Evolutionary conservation across 768 basidiomycete species (phyloP).

Genomic region (Boletales sp.): DNA sequence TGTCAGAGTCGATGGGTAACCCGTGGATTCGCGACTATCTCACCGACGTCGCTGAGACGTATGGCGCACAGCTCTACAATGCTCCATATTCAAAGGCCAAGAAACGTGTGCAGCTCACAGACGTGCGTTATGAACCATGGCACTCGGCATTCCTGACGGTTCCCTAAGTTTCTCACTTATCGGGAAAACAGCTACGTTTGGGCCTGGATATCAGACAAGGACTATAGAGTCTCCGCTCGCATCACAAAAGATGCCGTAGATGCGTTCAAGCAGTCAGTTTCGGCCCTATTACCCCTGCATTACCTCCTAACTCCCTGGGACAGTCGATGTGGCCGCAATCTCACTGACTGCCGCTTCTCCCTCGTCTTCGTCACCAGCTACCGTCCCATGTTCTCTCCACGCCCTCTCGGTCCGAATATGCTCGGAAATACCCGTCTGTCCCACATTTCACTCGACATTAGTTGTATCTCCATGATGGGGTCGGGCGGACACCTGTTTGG

Average conservation of each 20-base stretch:
- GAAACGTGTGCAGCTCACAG: constrained; percentile 56
- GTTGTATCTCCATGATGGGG: constrained; percentile 40
- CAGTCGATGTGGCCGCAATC: constrained; percentile 26
- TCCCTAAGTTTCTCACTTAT: constrained; percentile 53
- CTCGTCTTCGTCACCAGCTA: constrained; percentile 48
- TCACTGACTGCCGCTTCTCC: constrained; percentile 46
- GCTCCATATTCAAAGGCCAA: constrained; percentile 27
- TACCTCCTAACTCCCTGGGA: constrained; percentile 8
- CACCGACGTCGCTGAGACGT: constrained; percentile 43
- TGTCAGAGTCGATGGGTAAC: constrained; percentile 35
- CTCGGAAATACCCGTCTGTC: constrained; percentile 37
- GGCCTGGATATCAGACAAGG: constrained; percentile 62
- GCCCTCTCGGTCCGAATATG: constrained; percentile 40
- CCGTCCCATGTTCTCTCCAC: constrained; percentile 47
- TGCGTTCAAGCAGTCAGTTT: constrained; percentile 39
- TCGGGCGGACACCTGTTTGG: constrained; percentile 44
- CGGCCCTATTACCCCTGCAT: neutral
- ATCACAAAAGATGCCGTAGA: constrained; percentile 51
- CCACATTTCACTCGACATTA: constrained; percentile 55
- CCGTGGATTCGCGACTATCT: constrained; percentile 63
- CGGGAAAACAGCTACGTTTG: constrained; percentile 49
- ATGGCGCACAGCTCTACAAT: constrained; percentile 43
- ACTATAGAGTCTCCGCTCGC: constrained; percentile 46
- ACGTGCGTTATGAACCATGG: constrained; percentile 35
- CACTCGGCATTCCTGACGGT: neutral